phyloP scores from a whole-genome alignment of 2,329 filamentous ascomycete species.

The Penicillium sp. region DNA sequence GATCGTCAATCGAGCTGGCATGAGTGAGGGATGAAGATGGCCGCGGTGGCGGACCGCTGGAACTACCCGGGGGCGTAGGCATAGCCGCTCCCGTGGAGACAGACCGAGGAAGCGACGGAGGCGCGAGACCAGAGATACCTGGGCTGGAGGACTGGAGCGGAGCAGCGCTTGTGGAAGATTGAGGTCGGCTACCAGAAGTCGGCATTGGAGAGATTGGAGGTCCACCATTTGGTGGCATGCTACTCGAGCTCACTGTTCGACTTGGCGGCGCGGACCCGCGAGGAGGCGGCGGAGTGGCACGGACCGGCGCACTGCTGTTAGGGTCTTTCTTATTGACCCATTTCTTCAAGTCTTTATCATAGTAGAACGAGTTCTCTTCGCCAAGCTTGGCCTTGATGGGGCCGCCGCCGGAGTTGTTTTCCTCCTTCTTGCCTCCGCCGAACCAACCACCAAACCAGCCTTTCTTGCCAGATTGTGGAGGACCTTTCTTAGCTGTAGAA shows the following conservation, averaged over 20 bases:
- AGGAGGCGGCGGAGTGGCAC: conserved; percentile 75
- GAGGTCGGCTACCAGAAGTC: conserved; percentile 29
- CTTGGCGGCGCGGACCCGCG: conserved; percentile 52
- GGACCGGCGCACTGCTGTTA: conserved; percentile 55
- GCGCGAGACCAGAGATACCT: conserved; percentile 28
- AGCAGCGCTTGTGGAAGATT: conserved; percentile 31
- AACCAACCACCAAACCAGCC: conserved; percentile 89
- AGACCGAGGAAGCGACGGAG: conserved; percentile 36
- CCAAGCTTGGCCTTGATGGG: conserved; percentile 92
- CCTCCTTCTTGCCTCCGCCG: conserved; percentile 57
- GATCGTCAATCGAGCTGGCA: conserved; percentile 90
- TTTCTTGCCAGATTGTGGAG: conserved; percentile 38
- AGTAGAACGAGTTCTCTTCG: conserved; percentile 88
- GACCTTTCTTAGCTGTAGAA: conserved; percentile 37
- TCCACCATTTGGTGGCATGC: conserved; percentile 47
- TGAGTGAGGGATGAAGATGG: conserved; percentile 81
- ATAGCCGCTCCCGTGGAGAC: conserved; percentile 36
- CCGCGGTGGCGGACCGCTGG: conserved; percentile 49
- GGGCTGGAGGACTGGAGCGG: conserved; percentile 32
- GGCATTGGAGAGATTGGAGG: conserved; percentile 19
- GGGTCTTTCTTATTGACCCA: conserved; percentile 96
- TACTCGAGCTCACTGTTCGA: conserved; percentile 52
- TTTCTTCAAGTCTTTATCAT: conserved; percentile 91
- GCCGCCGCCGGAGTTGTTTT: conserved; percentile 41
- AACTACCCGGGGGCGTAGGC: conserved; percentile 36